These are phyloP conservation scores for Iberis amara DNA, from an alignment of 441 rosid species.

Conservation along the genomic window DNA sequence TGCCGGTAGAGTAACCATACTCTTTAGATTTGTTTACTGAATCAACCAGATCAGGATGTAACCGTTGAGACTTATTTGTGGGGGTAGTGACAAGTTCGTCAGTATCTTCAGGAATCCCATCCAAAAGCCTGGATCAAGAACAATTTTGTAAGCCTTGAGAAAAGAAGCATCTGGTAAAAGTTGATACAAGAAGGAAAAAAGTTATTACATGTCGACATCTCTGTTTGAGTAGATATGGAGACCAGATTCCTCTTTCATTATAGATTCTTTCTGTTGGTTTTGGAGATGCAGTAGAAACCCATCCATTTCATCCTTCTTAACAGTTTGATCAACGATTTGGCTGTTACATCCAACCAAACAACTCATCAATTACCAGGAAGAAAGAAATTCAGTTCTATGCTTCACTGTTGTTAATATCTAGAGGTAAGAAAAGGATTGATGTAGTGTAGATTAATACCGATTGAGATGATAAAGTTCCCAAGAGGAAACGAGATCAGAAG, in stretches of 20 bases:
- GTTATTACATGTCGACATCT: slow-evolving; percentile 76
- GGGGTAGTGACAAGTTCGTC: slow-evolving; percentile 63
- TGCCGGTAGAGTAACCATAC: slow-evolving; percentile 60
- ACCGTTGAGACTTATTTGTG: slow-evolving; percentile 38
- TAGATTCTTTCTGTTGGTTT: slow-evolving; percentile 65
- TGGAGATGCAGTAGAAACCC: slow-evolving; percentile 83
- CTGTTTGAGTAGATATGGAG: slow-evolving; percentile 73
- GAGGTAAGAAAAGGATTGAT: neutral
- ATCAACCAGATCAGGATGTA: slow-evolving; percentile 44
- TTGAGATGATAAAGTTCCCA: slow-evolving; percentile 88
- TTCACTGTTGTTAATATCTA: too few relatives aligned
- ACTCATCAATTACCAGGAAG: too few relatives aligned
- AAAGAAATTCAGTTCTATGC: too few relatives aligned
- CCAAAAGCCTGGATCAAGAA: slow-evolving; percentile 54
- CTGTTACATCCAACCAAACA: slow-evolving; percentile 38
- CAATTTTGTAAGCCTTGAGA: neutral
- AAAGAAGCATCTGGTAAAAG: slow-evolving; percentile 1
- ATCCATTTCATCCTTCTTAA: slow-evolving; percentile 70
- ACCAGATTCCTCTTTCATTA: slow-evolving; percentile 54
- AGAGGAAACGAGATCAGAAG: slow-evolving; percentile 77
- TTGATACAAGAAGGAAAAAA: slow-evolving; percentile 1
- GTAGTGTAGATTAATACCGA: slow-evolving; percentile 40
- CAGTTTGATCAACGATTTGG: slow-evolving; percentile 52
- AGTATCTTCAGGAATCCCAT: slow-evolving; percentile 45
- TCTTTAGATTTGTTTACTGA: slow-evolving; percentile 37